Percentiles rank a stretch among this genome's conserved stretches.
These are phyloP conservation scores for Ganoderma leucocontextum DNA, from an alignment of 1,284 basidiomycete species.

Conservation along the genomic window DNA sequence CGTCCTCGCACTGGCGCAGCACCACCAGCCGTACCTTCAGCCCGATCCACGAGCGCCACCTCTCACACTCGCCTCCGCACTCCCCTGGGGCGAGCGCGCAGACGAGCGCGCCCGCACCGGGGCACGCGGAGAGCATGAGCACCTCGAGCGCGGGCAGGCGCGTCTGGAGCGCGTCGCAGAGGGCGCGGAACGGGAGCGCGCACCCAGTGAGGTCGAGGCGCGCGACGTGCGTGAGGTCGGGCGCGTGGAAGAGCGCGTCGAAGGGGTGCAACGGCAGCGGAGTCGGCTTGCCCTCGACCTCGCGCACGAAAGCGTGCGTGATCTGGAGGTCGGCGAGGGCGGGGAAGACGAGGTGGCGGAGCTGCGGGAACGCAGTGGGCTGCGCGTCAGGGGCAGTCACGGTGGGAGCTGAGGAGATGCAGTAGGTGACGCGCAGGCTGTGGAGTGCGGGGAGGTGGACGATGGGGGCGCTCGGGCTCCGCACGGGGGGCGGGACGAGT, in stretches of 20 bases:
- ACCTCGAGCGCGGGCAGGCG: background rate
- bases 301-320: background rate
- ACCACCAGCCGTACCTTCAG: background rate
- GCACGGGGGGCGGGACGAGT: too few species aligned
- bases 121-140: background rate
- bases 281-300: background rate
- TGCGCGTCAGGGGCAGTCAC: background rate
- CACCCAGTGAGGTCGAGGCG: background rate
- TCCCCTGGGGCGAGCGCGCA: background rate
- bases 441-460: background rate
- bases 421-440: background rate
- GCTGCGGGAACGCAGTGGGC: background rate
- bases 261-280: background rate
- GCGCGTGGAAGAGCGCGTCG: background rate
- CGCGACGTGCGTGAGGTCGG: background rate
- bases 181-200: background rate
- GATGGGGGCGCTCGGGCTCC: too few species aligned
- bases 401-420: background rate
- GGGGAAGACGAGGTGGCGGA: background rate
- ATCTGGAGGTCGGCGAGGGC: background rate
- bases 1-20: background rate
- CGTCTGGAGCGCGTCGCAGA: background rate
- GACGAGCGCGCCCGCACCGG: background rate
- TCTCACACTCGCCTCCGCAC: background rate
- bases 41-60: background rate